A percentile compares a stretch with the other conserved stretches of the same genome.
Conservation (phyloP, 441 rosid genomes). For the Eruca vesicaria region DNA sequence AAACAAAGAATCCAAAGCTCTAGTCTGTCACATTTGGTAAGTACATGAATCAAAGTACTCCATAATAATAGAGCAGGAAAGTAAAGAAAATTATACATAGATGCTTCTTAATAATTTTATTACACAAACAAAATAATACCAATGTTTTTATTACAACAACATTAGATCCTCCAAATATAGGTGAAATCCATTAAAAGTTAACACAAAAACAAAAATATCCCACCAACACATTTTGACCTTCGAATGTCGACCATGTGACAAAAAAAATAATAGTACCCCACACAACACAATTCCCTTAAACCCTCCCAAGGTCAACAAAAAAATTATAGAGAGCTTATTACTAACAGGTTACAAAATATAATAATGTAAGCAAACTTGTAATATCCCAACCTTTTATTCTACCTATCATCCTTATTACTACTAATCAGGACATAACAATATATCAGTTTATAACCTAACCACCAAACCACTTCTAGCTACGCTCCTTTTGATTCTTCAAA, state of each 20-base stretch:
- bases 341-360: neutral
- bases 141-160: slow-evolving; percentile 27
- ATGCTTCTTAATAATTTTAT: neutral
- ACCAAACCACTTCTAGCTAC: slow-evolving; percentile 8
- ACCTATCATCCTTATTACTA: neutral
- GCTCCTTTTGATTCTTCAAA: neutral
- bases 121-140: slow-evolving; percentile 14
- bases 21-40: neutral
- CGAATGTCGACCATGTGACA: neutral
- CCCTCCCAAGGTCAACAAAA: slow-evolving; percentile 29
- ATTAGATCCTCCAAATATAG: slow-evolving; percentile 16
- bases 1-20: neutral
- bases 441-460: slow-evolving; percentile 21
- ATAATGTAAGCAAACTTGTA: neutral
- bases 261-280: neutral
- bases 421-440: slow-evolving; percentile 21
- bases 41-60: neutral
- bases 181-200: neutral
- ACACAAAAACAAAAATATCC: slow-evolving; percentile 1
- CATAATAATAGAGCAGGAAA: neutral
- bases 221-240: slow-evolving; percentile 16
- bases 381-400: neutral
- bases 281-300: slow-evolving; percentile 10
- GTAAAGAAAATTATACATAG: neutral
- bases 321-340: slow-evolving; percentile 25